Percentiles rank a stretch among this genome's conserved stretches.
Conservation (phyloP, 2,329 filamentous ascomycete species). For the Phoma sp. region DNA sequence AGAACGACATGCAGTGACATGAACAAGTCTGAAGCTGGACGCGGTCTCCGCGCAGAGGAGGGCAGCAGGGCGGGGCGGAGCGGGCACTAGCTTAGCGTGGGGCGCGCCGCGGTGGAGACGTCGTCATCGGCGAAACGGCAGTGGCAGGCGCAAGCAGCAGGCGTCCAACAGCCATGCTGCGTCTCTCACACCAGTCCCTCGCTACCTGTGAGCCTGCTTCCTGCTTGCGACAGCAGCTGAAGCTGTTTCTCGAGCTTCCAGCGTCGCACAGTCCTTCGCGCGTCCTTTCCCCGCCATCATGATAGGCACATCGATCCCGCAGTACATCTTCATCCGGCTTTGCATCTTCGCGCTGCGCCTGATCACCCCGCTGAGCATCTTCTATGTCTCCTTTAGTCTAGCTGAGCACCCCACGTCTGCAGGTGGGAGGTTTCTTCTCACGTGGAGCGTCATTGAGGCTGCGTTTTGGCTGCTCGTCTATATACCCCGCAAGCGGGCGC, state of each 20-base stretch:
- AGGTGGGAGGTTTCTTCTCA: conserved; percentile 46
- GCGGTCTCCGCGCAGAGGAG: neutral
- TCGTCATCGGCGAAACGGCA: neutral
- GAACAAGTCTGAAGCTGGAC: too few species aligned
- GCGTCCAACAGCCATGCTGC: neutral
- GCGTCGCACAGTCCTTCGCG: neutral
- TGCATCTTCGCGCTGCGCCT: conserved; percentile 57
- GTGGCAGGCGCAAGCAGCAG: neutral
- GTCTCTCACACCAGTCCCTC: neutral
- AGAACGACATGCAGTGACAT: too few species aligned
- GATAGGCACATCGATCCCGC: conserved; percentile 49
- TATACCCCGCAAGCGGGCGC: conserved; percentile 57
- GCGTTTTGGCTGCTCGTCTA: conserved; percentile 62
- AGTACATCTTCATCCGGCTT: conserved; percentile 55
- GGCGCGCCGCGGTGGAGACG: neutral
- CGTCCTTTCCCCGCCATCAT: conserved; percentile 30
- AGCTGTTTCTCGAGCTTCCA: neutral
- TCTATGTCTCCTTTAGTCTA: conserved; percentile 51
- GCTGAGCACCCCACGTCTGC: conserved; percentile 42
- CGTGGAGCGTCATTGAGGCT: conserved; percentile 58
- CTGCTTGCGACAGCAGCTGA: conserved; percentile 11
- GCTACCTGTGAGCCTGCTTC: neutral
- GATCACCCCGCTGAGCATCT: conserved; percentile 57
- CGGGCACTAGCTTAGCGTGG: neutral
- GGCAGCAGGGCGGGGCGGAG: neutral